Conservation (phyloP, 1,284 basidiomycete genomes). For the Ceratobasidium sp. region DNA sequence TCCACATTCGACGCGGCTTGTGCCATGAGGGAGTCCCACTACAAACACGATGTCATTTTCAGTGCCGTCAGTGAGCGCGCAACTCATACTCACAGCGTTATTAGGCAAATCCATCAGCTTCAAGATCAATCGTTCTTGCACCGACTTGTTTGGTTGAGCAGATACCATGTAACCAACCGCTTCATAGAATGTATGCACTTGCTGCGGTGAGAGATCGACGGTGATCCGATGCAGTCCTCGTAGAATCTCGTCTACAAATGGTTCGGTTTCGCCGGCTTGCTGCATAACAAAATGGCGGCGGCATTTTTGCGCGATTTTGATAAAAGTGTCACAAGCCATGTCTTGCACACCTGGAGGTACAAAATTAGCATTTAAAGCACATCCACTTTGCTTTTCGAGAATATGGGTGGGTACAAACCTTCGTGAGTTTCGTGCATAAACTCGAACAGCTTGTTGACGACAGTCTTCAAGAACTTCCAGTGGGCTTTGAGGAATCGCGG, state of each 20-base stretch:
- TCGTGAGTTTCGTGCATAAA: constrained; percentile 99
- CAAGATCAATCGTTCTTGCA: constrained; percentile 94
- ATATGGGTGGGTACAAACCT: constrained; percentile 64
- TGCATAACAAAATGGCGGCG: constrained; percentile 99
- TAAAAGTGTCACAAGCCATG: constrained; percentile 99
- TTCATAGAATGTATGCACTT: constrained; percentile 98
- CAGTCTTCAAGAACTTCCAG: constrained; percentile 99
- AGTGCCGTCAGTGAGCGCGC: neutral
- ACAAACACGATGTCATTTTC: neutral
- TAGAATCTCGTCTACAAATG: constrained; percentile 98
- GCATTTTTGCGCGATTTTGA: constrained; percentile 99
- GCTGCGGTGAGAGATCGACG: constrained; percentile 93
- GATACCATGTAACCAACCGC: constrained; percentile 99
- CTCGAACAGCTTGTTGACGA: constrained; percentile 99
- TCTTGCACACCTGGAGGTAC: constrained; percentile 89
- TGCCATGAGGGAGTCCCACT: constrained; percentile 98
- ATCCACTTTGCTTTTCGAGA: neutral
- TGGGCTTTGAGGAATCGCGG: constrained; percentile 99
- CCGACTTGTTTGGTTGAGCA: constrained; percentile 96
- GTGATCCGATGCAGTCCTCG: constrained; percentile 94
- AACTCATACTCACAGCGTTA: constrained; percentile 78
- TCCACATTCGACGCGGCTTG: constrained; percentile 96
- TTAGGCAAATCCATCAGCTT: constrained; percentile 99
- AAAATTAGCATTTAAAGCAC: constrained; percentile 8
- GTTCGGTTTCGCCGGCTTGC: constrained; percentile 96